Evolutionary conservation across 192 early-diverging fungal genomes (phyloP).

Genomic region (Spizellomyces sp.): DNA sequence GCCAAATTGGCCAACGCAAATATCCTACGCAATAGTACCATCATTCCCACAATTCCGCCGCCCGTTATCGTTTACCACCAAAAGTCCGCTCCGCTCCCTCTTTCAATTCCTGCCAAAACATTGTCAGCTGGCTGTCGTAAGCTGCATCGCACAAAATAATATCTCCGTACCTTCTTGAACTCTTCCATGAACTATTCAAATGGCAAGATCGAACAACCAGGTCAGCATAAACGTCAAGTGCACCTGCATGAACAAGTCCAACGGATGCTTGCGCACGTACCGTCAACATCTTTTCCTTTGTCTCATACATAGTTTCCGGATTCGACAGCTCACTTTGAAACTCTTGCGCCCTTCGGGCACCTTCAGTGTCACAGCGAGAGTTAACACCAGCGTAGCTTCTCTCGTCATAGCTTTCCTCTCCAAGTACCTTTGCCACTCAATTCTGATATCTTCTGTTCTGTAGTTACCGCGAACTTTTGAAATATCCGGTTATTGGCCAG

Average conservation of each 20-base stretch:
- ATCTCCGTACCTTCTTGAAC: conserved; percentile 18
- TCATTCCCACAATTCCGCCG: no score
- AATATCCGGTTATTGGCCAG: conserved; percentile 25
- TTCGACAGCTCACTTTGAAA: conserved; percentile 15
- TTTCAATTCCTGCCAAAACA: conserved; percentile 3
- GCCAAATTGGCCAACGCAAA: no score
- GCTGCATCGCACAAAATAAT: not conserved
- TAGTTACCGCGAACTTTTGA: conserved; percentile 18
- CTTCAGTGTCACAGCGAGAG: not conserved
- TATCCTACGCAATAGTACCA: no score
- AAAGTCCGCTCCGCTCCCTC: conserved; percentile 8
- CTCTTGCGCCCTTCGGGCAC: conserved; percentile 13
- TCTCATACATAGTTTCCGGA: conserved; percentile 14
- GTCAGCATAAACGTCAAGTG: not conserved
- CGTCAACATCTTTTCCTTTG: conserved; percentile 24
- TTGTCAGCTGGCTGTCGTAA: not conserved
- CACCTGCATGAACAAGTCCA: not conserved
- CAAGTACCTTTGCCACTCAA: conserved; percentile 25
- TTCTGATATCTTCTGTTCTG: conserved; percentile 21
- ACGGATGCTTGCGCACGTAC: not conserved
- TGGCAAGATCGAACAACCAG: not conserved
- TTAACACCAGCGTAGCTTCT: not conserved
- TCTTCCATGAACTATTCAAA: conserved; percentile 22
- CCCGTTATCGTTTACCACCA: not conserved
- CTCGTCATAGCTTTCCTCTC: not conserved